Evolutionary conservation across 2,329 filamentous ascomycete species (phyloP), one percentile per base, ranked within the genome.

Genomic region (Botrytis porri): DNA sequence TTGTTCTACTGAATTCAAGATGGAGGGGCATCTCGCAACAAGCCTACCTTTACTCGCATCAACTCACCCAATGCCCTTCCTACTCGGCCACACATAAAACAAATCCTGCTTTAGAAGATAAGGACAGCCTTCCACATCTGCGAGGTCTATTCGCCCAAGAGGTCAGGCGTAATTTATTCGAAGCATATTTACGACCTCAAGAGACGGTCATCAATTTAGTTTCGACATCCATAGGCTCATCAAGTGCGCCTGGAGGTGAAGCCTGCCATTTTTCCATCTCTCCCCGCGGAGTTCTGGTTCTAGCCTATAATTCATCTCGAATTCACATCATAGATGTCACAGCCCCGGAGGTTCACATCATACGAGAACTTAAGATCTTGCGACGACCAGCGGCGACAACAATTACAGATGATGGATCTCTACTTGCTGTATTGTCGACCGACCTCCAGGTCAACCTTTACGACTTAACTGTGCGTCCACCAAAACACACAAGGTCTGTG

Each of bases 371-470:
- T 78, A 95, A 95, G 82, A 92, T 95, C 63, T 84, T 91, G 75
- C 88, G 93, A 69, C 88, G 93, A 45, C 94, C 94, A 9, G 86
- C 92, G 32, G 90, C 93, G 8, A 90, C 92, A 22, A 93, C 93
- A 70, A 92, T 97, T 75, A 88, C 92, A 57, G 93, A 97, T 78
- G 89, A 95, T 81, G 93, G 91, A 25, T 88, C 88, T 18, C 83
- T 93, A 18, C 85, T 97, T 45, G 94, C 93, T 1, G 93, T 97
- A 9, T 84, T 96, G 65, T 94, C 93, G 39, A 93, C 88, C 9
- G 92, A 93, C 76, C 92, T 95, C 83, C 92, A 95, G 81, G 91
- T 97, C 74, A 93, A 97, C 78, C 82, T 97, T n/a, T 97, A 97
- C 81, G 88, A 92, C 77, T 85, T 97, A 37, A 84, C 85, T 5